These are phyloP conservation scores for Zoysia japonica DNA, from an alignment of 176 grass and related monocot species.

Conservation along the genomic window DNA sequence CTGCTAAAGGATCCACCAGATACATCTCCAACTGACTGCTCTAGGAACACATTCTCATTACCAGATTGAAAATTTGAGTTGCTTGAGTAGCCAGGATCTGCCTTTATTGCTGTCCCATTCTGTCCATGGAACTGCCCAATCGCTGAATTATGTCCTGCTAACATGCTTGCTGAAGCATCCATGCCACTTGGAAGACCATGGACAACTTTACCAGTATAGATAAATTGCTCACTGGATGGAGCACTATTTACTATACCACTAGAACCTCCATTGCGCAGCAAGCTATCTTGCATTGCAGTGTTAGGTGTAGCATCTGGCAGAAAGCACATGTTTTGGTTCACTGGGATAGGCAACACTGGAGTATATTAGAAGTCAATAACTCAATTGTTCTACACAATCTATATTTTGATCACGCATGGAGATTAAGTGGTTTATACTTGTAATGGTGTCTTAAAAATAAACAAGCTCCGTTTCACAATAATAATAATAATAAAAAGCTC, in stretches of 20 bases:
- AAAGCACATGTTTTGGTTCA: slow-evolving; percentile 72
- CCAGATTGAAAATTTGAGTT: slow-evolving; percentile 74
- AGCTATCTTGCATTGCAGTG: slow-evolving; percentile 58
- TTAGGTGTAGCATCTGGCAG: slow-evolving; percentile 50
- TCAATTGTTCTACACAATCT: background rate
- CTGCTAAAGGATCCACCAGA: slow-evolving; percentile 85
- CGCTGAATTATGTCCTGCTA: slow-evolving; percentile 58
- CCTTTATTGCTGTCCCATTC: slow-evolving; percentile 77
- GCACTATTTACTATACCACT: slow-evolving; percentile 60
- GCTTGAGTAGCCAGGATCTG: slow-evolving; percentile 64
- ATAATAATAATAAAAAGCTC: background rate
- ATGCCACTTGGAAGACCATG: slow-evolving; percentile 53
- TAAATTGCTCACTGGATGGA: slow-evolving; percentile 53
- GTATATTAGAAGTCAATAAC: slow-evolving; percentile 27
- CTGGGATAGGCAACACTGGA: slow-evolving; percentile 48
- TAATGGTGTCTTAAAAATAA: background rate
- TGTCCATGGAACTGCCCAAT: slow-evolving; percentile 57
- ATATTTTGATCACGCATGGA: background rate
- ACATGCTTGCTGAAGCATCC: slow-evolving; percentile 58
- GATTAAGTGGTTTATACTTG: background rate
- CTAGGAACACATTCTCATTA: slow-evolving; percentile 70
- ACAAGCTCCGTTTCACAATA: background rate
- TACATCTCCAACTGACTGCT: slow-evolving; percentile 78
- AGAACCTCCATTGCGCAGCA: slow-evolving; percentile 73
- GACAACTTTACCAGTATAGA: slow-evolving; percentile 65